Base-by-base conservation (phyloP, 352 stramenopile genomes). In the Lagenidium giganteum region DNA sequence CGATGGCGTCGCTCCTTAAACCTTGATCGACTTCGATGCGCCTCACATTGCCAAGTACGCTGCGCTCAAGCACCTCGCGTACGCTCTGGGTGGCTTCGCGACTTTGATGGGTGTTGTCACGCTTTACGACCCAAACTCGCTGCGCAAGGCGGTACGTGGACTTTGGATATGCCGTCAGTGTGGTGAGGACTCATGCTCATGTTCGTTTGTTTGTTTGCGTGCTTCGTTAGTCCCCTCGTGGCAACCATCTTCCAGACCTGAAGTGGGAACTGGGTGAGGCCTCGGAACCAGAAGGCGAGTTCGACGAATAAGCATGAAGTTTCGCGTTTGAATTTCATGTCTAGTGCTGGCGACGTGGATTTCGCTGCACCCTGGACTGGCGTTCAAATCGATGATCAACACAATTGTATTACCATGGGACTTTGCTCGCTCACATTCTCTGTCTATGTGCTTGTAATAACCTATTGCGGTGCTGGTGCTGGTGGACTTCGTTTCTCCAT, bases 21-120 rank as follows among this genome's bases (percentile, higher is more conserved):
- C 81, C 59, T 61, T 94, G 28, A 86, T 94, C 54, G 82, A 94
- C 67, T 94, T 94, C 37, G 82, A 94, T 49, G 79, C 82, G 44
- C 75, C 82, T 51, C 82, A 94, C 60, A 75, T 94, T 32, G 70
- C 79, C 42, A 90, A 85, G 58, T 85, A 73, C 51, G 64, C 66
- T 22, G 82, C 82, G 25, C 57, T 92, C 25, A 70, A 72, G 47
- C 72, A 89, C 54, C 67, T 84, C 43, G 57, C 81, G 26, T 37
- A 60, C 28, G 77, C 71, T 14, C 46, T 94, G 23, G 66, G 67
- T 27, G 67, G 42, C 4, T 54, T 94, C 18, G 62, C 60, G 27
- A 84, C 74, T 41, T 65, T 94, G 47, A 85, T 94, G 70, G 70
- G 65, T 24, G 69, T 87, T 47, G 59, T 92, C 45, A 87, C 77